A percentile compares a stretch with the other conserved stretches of the same genome.
Evolutionary conservation across 352 stramenopile species (phyloP).

Genomic region (Phytophthora idaei): DNA sequence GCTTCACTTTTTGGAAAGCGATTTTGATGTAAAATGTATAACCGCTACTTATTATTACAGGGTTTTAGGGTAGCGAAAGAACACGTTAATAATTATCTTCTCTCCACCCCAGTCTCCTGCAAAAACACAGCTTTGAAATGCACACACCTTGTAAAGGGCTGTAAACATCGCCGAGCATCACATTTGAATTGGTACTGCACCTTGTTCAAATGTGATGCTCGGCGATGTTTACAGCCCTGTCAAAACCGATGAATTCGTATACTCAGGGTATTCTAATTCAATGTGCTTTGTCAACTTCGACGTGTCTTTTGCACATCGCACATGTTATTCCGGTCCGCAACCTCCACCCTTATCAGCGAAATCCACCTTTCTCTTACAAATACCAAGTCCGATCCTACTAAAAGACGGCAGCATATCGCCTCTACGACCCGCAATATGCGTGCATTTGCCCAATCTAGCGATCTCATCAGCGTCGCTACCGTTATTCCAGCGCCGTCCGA

Average conservation of each 20-base stretch:
- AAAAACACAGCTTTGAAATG: no score
- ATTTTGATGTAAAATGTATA: no score
- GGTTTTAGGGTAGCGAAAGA: no score
- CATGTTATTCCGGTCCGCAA: conserved; percentile 8
- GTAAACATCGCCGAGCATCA: not conserved
- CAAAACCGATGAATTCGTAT: not conserved
- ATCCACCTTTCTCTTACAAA: not conserved
- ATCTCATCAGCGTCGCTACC: conserved; percentile 6
- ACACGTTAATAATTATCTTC: no score
- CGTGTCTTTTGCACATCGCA: conserved; percentile 29
- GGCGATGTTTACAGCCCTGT: not conserved
- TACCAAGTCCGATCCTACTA: not conserved
- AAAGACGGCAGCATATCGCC: not conserved
- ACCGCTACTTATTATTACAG: no score
- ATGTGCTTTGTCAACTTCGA: conserved; percentile 12
- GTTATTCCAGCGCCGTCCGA: conserved; percentile 17
- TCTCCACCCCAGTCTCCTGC: no score
- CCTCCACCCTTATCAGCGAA: not conserved
- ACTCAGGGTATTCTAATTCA: not conserved
- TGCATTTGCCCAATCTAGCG: conserved; percentile 7
- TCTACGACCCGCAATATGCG: conserved; percentile 7
- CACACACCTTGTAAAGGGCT: not conserved
- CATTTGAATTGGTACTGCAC: no score
- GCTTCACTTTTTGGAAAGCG: no score
- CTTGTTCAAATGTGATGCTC: no score